A percentile compares a stretch with the other conserved stretches of the same genome.
These are phyloP conservation scores for Boeremia lycopersici DNA, from an alignment of 2,329 filamentous ascomycete species.

Conservation along the genomic window DNA sequence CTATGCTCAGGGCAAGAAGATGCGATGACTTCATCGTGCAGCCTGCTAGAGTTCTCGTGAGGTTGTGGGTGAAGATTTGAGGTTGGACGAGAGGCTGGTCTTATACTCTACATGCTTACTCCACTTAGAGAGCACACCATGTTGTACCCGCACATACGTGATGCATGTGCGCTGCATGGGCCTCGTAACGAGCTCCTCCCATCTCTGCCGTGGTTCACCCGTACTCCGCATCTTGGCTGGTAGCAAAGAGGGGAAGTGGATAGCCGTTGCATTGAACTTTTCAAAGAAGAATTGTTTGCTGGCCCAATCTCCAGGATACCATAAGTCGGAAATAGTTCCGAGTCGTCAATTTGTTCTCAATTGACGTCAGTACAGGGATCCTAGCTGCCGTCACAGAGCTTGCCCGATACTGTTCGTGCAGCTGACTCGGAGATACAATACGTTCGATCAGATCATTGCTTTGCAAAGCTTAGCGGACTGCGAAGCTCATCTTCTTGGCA, in stretches of 20 bases:
- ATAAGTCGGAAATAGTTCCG: slow-evolving; percentile 7
- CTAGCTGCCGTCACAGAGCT: neutral
- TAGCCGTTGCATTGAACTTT: slow-evolving; percentile 10
- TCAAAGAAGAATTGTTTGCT: neutral
- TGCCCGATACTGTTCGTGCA: neutral
- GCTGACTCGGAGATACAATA: neutral
- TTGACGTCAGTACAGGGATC: slow-evolving; percentile 11
- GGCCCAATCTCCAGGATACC: neutral
- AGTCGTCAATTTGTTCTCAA: neutral
- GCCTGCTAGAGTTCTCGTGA: neutral
- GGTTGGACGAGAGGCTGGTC: neutral
- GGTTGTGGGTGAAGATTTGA: neutral
- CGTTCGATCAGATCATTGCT: slow-evolving; percentile 11
- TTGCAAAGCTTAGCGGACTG: slow-evolving; percentile 8
- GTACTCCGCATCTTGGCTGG: slow-evolving; percentile 21
- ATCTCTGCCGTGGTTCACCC: slow-evolving; percentile 14
- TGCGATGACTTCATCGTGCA: slow-evolving; percentile 10
- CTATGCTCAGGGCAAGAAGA: slow-evolving; percentile 14
- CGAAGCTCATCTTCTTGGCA: slow-evolving; percentile 8
- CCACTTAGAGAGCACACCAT: slow-evolving; percentile 7
- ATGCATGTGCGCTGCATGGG: slow-evolving; percentile 5
- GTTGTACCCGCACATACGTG: neutral
- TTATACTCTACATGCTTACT: neutral
- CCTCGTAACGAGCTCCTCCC: slow-evolving; percentile 20
- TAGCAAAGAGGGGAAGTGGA: slow-evolving; percentile 24